A percentile compares a stretch with the other conserved stretches of the same genome.
Evolutionary conservation across 106 monocot species (phyloP).

Genomic region (Acorus gramineus): DNA sequence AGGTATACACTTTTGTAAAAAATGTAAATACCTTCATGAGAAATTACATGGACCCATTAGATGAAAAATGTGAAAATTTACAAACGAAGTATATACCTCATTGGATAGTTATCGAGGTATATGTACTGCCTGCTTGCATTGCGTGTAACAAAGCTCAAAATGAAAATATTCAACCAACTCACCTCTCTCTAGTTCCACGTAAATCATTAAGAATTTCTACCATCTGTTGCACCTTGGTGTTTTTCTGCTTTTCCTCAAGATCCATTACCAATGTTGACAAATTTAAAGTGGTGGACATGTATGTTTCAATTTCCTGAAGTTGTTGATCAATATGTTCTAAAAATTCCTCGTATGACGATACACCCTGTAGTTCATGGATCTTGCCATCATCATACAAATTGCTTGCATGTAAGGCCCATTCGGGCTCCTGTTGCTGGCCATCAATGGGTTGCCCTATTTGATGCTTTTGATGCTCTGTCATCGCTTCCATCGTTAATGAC

Average conservation of each 20-base stretch:
- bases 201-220: constrained; percentile 42
- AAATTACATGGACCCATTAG: too few species aligned
- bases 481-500: neutral
- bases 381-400: neutral
- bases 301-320: constrained; percentile 33
- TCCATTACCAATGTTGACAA: constrained; percentile 19
- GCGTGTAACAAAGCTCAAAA: neutral
- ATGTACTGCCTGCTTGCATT: too few species aligned
- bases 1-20: too few species aligned
- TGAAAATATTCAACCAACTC: neutral
- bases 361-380: constrained; percentile 6
- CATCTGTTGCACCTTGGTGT: constrained; percentile 21
- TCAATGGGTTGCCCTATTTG: neutral
- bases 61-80: too few species aligned
- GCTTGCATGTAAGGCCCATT: too few species aligned
- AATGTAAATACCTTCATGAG: too few species aligned
- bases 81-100: too few species aligned
- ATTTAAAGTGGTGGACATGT: constrained; percentile 23
- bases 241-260: constrained; percentile 10
- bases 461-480: neutral
- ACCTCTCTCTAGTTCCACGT: constrained; percentile 43
- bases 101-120: too few species aligned
- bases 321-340: constrained; percentile 32
- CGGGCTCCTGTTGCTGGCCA: neutral
- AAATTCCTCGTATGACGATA: constrained; percentile 30